Base-by-base conservation (phyloP, 2,329 filamentous ascomycete genomes). In the Aspergillus novoparasiticus region DNA sequence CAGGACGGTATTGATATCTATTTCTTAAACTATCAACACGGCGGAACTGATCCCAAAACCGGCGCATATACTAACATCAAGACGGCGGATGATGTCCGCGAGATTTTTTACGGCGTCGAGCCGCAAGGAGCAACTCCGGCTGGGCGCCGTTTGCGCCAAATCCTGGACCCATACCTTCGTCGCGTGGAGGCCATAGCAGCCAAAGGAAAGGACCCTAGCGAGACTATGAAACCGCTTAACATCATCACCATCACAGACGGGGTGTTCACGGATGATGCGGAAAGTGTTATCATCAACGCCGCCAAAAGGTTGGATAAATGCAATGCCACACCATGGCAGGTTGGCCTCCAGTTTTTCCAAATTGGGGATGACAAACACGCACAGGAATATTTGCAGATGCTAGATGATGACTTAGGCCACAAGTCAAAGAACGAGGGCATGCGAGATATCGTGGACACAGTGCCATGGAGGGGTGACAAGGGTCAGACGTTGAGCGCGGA, bases 321-420 rank as follows among this genome's bases (percentile, higher is more conserved):
- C 90, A 95, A 72, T 78, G 78, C 58, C 76, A 90, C 90, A 4
- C 84, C 89, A 0, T 91, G 91, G 83, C 95, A 98, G 80, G 83
- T 97, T 10, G 94, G 94, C 39, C 87, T 98, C 61, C 94, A 98
- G 76, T 98, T 98, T 81, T 96, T 98, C 82, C 94, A 97, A 79
- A 91, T 98, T 51, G 94, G 95, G 61, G 84, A 86, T 57, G 92
- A 96, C 69, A 73, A 79, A 0, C 81, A 78, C 0, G 94, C 94
- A 0, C 82, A 84, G 1, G 78, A 83, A 68, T 87, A 90, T 60
- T 82, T 98, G 45, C 81, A 85, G 69, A 83, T 89, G 54, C 83
- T 98, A 9, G 94, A 98, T 73, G 91, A 97, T 75, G 85, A 85
- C 4, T 79, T 95, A 41, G 81, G 48, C 72, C 82, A 30, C 80